Percentiles rank a stretch among this genome's conserved stretches.
These are phyloP conservation scores for Cryptosporidium tyzzeri DNA, from an alignment of 169 alveolate species.

Conservation along the genomic window DNA sequence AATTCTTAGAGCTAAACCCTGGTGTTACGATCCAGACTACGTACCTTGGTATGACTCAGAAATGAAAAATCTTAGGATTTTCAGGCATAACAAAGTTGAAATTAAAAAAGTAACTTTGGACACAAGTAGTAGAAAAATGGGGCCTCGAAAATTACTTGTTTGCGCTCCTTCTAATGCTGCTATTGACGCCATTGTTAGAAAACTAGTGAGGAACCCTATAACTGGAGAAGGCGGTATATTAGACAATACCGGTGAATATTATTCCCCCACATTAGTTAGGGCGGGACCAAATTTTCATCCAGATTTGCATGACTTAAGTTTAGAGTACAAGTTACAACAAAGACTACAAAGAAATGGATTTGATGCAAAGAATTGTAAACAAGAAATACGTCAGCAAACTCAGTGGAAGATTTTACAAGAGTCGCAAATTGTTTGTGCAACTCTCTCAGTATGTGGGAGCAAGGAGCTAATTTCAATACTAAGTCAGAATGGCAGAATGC, in stretches of 20 bases:
- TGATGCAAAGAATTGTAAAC: constrained; percentile 38
- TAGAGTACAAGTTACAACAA: constrained; percentile 86
- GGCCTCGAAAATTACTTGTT: constrained; percentile 85
- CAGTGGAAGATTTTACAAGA: constrained; percentile 85
- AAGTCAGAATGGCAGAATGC: constrained; percentile 14
- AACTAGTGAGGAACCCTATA: constrained; percentile 82
- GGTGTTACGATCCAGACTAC: constrained; percentile 60
- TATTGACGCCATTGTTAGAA: constrained; percentile 96
- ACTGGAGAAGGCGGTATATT: constrained; percentile 88
- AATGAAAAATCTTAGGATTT: constrained; percentile 15
- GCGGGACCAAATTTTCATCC: constrained; percentile 92
- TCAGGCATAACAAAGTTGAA: constrained; percentile 17
- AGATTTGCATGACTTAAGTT: constrained; percentile 87
- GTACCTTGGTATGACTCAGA: constrained; percentile 74
- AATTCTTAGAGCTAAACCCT: constrained; percentile 29
- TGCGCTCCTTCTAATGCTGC: constrained; percentile 99
- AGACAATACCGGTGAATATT: constrained; percentile 86
- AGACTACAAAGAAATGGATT: constrained; percentile 78
- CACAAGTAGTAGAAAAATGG: constrained; percentile 41
- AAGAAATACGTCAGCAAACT: constrained; percentile 61
- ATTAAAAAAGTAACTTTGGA: constrained; percentile 46
- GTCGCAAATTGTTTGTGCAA: constrained; percentile 89
- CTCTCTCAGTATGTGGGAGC: constrained; percentile 92
- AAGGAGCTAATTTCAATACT: constrained; percentile 82
- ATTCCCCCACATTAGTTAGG: constrained; percentile 85